These are phyloP conservation scores for Emergomyces orientalis DNA, from an alignment of 2,329 filamentous ascomycete genomes.

Conservation along the genomic window DNA sequence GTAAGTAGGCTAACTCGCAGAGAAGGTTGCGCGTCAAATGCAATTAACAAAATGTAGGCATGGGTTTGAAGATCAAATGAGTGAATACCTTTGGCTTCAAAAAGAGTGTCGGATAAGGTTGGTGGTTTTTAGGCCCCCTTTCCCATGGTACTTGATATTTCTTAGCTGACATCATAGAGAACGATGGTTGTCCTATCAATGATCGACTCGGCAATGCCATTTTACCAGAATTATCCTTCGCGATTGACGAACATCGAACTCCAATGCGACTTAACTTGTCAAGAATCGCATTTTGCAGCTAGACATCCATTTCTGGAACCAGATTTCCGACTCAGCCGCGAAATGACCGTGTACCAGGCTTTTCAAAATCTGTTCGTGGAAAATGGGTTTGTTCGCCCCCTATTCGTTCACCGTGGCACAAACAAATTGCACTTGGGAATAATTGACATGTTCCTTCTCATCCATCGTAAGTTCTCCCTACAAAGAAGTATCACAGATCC, in stretches of 20 bases:
- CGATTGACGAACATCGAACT: constrained; percentile 34
- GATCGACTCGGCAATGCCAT: constrained; percentile 38
- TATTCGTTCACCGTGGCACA: constrained; percentile 10
- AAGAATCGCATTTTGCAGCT: constrained; percentile 33
- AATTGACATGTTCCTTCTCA: constrained; percentile 36
- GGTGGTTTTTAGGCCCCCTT: constrained; percentile 1
- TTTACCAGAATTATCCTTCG: constrained; percentile 39
- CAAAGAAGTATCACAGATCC: background rate
- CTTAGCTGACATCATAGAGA: constrained; percentile 17
- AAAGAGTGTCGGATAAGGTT: constrained; percentile 38
- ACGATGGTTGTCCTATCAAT: constrained; percentile 34
- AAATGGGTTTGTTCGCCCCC: constrained; percentile 11
- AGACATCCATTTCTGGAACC: constrained; percentile 36
- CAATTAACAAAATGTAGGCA: constrained; percentile 32
- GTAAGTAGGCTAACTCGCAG: background rate
- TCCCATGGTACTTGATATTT: background rate
- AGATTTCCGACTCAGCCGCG: constrained; percentile 30
- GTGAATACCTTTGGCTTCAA: constrained; percentile 36
- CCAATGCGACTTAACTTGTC: constrained; percentile 37
- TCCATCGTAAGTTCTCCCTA: constrained; percentile 28
- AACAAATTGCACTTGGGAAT: constrained; percentile 24
- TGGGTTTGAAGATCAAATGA: constrained; percentile 27
- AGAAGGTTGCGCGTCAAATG: constrained; percentile 32
- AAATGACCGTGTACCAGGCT: constrained; percentile 30
- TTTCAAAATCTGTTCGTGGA: constrained; percentile 34